Base-by-base conservation (phyloP, 345 rosid genomes). In the Hibiscus tridactylites region DNA sequence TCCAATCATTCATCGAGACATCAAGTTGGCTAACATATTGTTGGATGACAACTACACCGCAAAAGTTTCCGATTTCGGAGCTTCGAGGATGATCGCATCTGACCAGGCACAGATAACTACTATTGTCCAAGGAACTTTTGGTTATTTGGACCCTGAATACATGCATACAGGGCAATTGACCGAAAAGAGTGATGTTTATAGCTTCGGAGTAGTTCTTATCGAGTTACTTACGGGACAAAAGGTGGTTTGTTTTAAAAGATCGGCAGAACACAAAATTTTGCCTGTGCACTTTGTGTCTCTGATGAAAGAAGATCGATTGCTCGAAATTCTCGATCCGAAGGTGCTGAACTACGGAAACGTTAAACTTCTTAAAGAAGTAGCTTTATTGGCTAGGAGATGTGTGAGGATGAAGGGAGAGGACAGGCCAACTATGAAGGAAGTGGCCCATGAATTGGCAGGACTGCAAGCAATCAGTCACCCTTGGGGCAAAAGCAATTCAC, bases 61-160 rank as follows among this genome's bases (percentile, higher is more conserved):
- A 0, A 83, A 86, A 64, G 82, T 83, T 16, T 76, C 84, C 0
- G 87, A 83, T 77, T 83, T 86, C 39, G 89, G 87, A 4, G 79
- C 83, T 7, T 86, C 86, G 1, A 74, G 84, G 58, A 47, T 82
- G 4, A 72, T 86, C 50, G 79, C 70, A 1, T 6, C 81, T 3
- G 85, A 83, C 21, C 79, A 83, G 8, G 72, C 79, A 29, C 80
- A 83, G 65, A 49, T 85, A 64, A 69, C 82, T 33, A 85, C 85
- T 2, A 54, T 81, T 35, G 63, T 56, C 12, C 52, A 70, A 31
- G 62, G 33, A 5, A 70, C 62, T 9, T 8, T 70, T 1, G 37
- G 64, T 11, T 70, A 70, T 24, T 11, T 70, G 49, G 64, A 56
- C 11, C 73, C 73, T 3, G 73, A 70, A 15, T 56, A 56, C 33